Conservation (phyloP, 305 asterid genomes). For the Nicotiana rustica region DNA sequence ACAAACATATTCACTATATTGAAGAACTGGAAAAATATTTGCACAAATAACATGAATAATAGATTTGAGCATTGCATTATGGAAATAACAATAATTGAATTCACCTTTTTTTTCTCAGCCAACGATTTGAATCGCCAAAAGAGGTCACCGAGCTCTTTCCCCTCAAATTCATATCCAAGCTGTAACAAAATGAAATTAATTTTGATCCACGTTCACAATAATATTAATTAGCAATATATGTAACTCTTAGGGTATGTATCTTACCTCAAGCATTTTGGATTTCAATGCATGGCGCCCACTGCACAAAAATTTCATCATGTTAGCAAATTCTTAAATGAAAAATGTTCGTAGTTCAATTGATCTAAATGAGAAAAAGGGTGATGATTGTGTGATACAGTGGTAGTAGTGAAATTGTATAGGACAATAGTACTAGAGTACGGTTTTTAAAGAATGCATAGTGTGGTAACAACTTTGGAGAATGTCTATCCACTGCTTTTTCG, state of each 20-base stretch:
- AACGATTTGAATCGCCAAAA: conserved; percentile 82
- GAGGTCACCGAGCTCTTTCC: conserved; percentile 79
- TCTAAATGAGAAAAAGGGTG: too few species aligned
- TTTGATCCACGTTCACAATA: not conserved
- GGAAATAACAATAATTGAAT: not conserved
- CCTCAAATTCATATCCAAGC: conserved; percentile 91
- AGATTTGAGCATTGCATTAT: not conserved
- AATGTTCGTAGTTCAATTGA: too few species aligned
- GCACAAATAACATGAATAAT: not conserved
- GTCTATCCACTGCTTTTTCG: too few species aligned
- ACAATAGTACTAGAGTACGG: too few species aligned
- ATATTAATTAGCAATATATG: too few species aligned
- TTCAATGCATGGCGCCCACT: conserved; percentile 90
- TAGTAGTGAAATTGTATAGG: too few species aligned
- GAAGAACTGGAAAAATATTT: too few species aligned
- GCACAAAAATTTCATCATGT: conserved; percentile 33
- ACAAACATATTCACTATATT: too few species aligned
- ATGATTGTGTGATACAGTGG: too few species aligned
- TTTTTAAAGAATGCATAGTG: too few species aligned
- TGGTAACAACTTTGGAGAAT: too few species aligned
- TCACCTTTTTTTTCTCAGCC: conserved; percentile 90
- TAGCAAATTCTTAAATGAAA: not conserved
- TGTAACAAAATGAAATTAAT: conserved; percentile 39
- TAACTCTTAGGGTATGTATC: conserved; percentile 6
- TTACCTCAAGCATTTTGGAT: conserved; percentile 79